Evolutionary conservation across 2,329 filamentous ascomycete species (phyloP).

Genomic region (Stagonosporopsis chrysanthemi): DNA sequence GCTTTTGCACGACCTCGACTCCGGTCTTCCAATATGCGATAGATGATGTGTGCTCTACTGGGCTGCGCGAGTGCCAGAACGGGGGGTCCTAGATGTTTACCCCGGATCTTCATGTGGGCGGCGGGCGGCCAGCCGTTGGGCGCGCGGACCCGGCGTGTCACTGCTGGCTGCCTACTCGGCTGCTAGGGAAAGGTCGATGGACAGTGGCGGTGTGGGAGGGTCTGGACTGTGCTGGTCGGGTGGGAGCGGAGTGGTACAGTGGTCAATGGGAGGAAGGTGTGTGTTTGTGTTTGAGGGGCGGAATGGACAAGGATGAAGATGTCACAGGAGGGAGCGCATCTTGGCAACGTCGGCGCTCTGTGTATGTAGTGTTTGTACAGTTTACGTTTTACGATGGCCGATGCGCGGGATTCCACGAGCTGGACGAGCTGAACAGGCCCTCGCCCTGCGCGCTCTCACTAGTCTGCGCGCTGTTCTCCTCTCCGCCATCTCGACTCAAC

Average conservation of each 20-base stretch:
- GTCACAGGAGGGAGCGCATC: too few species aligned
- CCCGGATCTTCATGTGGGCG: too few species aligned
- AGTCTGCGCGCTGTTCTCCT: neutral
- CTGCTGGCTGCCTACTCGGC: too few species aligned
- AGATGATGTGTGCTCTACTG: too few species aligned
- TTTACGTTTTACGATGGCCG: neutral
- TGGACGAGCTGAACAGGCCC: conserved; percentile 2
- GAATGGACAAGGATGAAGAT: neutral
- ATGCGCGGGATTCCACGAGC: conserved; percentile 11
- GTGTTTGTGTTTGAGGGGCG: neutral
- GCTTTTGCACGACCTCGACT: neutral
- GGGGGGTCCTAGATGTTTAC: too few species aligned
- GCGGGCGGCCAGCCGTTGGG: too few species aligned
- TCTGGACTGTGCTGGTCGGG: too few species aligned
- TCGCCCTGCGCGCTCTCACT: neutral
- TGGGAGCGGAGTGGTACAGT: too few species aligned
- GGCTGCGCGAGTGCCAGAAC: too few species aligned
- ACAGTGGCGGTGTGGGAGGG: too few species aligned
- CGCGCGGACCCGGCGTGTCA: too few species aligned
- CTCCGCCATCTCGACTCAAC: neutral
- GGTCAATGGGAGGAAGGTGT: neutral
- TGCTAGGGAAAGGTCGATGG: too few species aligned
- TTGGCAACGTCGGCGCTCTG: neutral
- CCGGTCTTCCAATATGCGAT: neutral
- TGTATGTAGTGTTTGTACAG: neutral